Conservation (phyloP, 768 basidiomycete species). For the Phaffia tasmanica region DNA sequence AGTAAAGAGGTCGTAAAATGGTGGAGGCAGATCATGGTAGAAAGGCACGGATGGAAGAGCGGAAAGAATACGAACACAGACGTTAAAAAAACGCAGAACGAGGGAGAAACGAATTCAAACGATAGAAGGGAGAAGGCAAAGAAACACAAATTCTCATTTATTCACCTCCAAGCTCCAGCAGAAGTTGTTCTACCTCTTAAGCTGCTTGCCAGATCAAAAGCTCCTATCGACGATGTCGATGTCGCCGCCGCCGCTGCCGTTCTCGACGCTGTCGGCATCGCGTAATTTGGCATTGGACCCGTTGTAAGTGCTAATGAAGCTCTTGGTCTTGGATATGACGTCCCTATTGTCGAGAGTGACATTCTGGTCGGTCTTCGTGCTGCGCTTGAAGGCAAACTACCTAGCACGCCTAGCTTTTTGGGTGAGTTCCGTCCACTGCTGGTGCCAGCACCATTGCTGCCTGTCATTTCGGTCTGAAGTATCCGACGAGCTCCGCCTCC, state of each 20-base stretch:
- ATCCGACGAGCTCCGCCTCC: slow-evolving; percentile 22
- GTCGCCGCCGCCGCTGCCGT: slow-evolving; percentile 4
- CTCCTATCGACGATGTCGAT: slow-evolving; percentile 3
- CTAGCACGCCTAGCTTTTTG: neutral
- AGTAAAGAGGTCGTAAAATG: neutral
- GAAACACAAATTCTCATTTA: neutral
- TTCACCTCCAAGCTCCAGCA: slow-evolving; percentile 5
- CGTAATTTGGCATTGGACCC: slow-evolving; percentile 5
- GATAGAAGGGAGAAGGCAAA: neutral
- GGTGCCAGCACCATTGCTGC: neutral
- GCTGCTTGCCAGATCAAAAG: neutral
- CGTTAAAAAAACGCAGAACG: neutral
- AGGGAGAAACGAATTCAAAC: neutral
- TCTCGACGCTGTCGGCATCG: slow-evolving; percentile 8
- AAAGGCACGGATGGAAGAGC: neutral
- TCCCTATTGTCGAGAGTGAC: neutral
- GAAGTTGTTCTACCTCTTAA: neutral
- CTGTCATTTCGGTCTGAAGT: slow-evolving; percentile 1
- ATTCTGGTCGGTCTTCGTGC: neutral
- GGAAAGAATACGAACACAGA: neutral
- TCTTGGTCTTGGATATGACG: slow-evolving; percentile 1
- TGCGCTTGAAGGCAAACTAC: neutral
- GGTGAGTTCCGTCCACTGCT: neutral
- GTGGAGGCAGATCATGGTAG: neutral
- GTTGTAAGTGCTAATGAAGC: neutral